phyloP scores from a whole-genome alignment of 225 moss, liverwort and hornwort genomes.

The Bryoerythrophyllum caledonicum region DNA sequence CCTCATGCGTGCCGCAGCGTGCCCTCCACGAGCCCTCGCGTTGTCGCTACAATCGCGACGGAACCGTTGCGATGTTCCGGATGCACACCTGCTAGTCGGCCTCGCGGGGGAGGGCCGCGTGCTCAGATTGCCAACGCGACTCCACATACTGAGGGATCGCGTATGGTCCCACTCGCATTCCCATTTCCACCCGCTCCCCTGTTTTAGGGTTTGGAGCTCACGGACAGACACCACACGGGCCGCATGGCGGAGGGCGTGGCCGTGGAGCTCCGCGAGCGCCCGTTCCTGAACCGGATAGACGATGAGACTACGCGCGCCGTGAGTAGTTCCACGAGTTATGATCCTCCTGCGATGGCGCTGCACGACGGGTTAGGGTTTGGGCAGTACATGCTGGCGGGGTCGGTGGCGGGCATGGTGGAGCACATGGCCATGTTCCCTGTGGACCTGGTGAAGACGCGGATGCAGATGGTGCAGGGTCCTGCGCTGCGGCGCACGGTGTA shows the following conservation, averaged over 20 bases:
- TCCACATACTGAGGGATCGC: too few relatives aligned
- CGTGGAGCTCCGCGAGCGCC: slow-evolving; percentile 62
- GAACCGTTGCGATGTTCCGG: background rate
- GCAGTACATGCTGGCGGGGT: slow-evolving; percentile 94
- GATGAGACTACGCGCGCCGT: background rate
- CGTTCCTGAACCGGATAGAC: slow-evolving; percentile 35
- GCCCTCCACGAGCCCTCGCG: background rate
- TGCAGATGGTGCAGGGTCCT: slow-evolving; percentile 95
- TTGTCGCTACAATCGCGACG: background rate
- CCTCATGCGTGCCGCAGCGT: background rate
- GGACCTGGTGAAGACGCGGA: slow-evolving; percentile 93
- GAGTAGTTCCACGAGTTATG: too few relatives aligned
- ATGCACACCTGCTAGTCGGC: background rate
- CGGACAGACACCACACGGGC: background rate
- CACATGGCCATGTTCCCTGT: slow-evolving; percentile 99
- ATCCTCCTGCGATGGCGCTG: slow-evolving; percentile 3
- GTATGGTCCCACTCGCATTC: too few relatives aligned
- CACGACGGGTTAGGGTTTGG: slow-evolving; percentile 91
- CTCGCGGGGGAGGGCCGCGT: background rate
- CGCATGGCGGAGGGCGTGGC: slow-evolving; percentile 62
- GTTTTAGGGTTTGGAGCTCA: slow-evolving; percentile 31
- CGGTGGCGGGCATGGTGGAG: slow-evolving; percentile 97
- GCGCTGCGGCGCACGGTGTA: slow-evolving; percentile 64
- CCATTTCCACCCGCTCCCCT: background rate
- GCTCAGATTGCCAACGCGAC: background rate